Evolutionary conservation across 2,329 filamentous ascomycete species (phyloP), one percentile per base, ranked within the genome.

Genomic region (Phialophora tarda): DNA sequence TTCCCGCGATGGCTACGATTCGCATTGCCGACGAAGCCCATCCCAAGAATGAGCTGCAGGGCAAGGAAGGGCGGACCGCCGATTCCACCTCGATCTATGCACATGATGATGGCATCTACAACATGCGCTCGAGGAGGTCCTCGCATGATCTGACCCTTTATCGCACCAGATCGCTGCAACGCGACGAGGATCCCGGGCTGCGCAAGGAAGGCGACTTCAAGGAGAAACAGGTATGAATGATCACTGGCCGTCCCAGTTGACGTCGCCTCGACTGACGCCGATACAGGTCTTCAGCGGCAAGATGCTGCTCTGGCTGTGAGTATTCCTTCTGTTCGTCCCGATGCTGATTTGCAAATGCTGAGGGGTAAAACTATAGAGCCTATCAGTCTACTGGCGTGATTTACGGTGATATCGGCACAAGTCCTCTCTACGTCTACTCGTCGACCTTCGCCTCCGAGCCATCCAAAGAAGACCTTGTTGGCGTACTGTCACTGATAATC

Each of bases 351-450:
- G 3, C 5, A 17, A 17, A 44, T 44, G 38, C 38, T 44, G 38
- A 44, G 17, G n/a, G 21, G 8, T 3, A 8, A 7, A 8, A 0
- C 2, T 34, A 8, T 17, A 44, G 38, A 44, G 81, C 84, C 7
- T 87, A 86, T 72, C 83, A 86, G 70, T 83, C 82, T 0, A 81
- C 82, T 34, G 85, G 85, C 38, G 84, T 86, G 64, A 86, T 86
- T 60, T 86, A 86, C 67, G 84, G 84, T n/a, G 84, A 87, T 65
- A 86, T 87, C 67, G 84, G 84, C 23, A 87, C 84, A 5, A 83
- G 80, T 51, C 84, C 85, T 2, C 80, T 87, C 3, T 87, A 87
- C 72, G 85, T 86, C 26, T 86, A 79, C 70, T 86, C 84, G 4
- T 82, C 80, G 0, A 85, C 83, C 1, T 87, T 87, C 69, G 77